Evolutionary conservation across 139 green algal species (phyloP), one percentile per base, ranked within the genome.

Genomic region (Chlorella sp.): DNA sequence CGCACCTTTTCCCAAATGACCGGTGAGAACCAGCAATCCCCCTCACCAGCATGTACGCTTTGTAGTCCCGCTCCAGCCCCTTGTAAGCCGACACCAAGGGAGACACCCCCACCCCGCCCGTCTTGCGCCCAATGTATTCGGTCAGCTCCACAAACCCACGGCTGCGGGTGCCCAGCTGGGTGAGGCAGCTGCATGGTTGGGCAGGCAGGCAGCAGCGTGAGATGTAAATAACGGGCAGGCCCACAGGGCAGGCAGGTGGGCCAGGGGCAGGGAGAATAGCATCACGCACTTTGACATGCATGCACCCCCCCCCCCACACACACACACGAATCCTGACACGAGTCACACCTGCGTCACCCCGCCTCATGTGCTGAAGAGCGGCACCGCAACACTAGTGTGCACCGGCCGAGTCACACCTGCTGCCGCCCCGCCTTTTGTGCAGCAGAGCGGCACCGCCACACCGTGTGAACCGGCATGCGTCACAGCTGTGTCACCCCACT

Each of bases 61-160:
- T 40, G 1, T 40, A 40, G 40, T 84, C 78, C 3, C 28, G 26
- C 0, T 34, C 39, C 40, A 39, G 32, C 2, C 78, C 78, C 78
- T 84, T 60, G 39, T 60, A 60, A 0, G 48, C 24, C 2, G 39
- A 36, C 26, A 84, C 78, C 19, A 84, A 60, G 12, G 78, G 78
- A 28, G 9, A 64, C 26, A 37, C 40, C 64, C 64, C 64, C 64
- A 71, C 18, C 75, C 97, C 98, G 19, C 98, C 98, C 12, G 98
- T 99, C 93, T 98, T 99, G 85, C 96, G 95, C 19, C 96, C 98
- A 88, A 99, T 99, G 85, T 95, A 93, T 92, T 99, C 96, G 4
- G 96, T 98, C 24, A 99, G 94, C 90, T 99, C 92, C 21, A 99
- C 91, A 69, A 99, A 99, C 85, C 53, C 93, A 91, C 98, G 95